Evolutionary conservation across 495 filamentous ascomycete genomes (phyloP), one percentile per base, ranked within the genome.

Genomic region (Cercophora sp.): DNA sequence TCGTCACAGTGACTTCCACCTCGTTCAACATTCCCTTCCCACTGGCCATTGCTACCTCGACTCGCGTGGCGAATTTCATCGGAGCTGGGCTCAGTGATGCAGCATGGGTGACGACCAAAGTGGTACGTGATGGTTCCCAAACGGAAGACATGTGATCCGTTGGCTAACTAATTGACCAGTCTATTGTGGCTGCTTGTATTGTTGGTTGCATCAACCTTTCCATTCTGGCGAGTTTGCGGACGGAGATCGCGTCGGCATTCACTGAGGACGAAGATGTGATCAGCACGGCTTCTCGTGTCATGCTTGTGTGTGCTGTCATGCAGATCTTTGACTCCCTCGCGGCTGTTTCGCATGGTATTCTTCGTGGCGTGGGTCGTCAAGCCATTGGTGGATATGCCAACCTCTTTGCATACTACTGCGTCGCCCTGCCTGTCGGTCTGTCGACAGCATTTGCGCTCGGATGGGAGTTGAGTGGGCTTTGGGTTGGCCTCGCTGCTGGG

Each of bases 331-430:
- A 94, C 57, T 77, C 85, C 1, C 60, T 90, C 19, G 82, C 87
- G 0, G 74, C 81, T 4, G 85, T 79, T 55, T 86, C 83, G 54
- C 87, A 88, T 54, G 89, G 89, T 24, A 74, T 91, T 22, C 73
- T 94, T n/a, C 78, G 89, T 15, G 89, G 88, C 8, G 70, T 89
- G 13, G 88, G 88, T 3, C 72, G 83, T 36, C 89, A 94, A 60
- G 83, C 86, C 47, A 76, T 94, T 24, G 89, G 89, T 1, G 86
- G 87, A 1, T 91, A 87, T 59, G 79, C 89, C 11, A 86, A 86
- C 54, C 60, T 94, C 0, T 82, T 90, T 56, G 83, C 82, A 25
- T 94, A 92, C 68, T 94, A 94, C 70, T 73, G 72, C 4, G 72
- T 92, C 36, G 89, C 85, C 0, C 79, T 94, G 69, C 89, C 89